Conservation (phyloP, 2,329 filamentous ascomycete species). For the Nothophaeocryptopus gaeumannii region DNA sequence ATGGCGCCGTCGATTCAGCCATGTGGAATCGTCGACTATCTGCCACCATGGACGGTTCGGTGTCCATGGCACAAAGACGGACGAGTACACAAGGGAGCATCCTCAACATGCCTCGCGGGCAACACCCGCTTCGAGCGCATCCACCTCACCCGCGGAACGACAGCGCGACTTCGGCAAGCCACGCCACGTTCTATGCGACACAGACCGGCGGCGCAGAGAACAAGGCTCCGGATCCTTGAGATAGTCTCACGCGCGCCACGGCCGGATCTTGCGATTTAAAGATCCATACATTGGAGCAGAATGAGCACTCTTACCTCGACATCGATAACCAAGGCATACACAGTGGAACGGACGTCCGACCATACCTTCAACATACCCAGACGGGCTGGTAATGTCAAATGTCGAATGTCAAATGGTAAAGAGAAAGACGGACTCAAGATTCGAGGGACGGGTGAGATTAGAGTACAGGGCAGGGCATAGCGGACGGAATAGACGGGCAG, state of each 20-base stretch:
- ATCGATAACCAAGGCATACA: background rate
- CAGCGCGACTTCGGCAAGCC: slow-evolving; percentile 5
- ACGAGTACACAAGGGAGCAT: slow-evolving; percentile 2
- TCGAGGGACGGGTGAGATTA: no score
- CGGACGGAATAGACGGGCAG: no score
- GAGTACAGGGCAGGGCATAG: no score
- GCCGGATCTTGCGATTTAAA: no score
- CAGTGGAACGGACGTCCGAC: background rate
- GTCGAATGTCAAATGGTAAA: background rate
- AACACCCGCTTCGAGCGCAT: slow-evolving; percentile 14
- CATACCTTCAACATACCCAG: background rate
- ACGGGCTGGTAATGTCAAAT: background rate
- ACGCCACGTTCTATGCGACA: slow-evolving; percentile 6
- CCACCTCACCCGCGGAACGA: slow-evolving; percentile 2
- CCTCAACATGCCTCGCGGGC: slow-evolving; percentile 4
- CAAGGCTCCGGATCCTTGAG: background rate
- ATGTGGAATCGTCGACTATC: slow-evolving; percentile 10
- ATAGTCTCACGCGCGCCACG: background rate
- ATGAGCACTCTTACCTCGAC: background rate
- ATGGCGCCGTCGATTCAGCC: slow-evolving; percentile 7
- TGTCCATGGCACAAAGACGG: background rate
- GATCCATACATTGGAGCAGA: no score
- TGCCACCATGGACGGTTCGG: slow-evolving; percentile 6
- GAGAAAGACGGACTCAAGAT: no score
- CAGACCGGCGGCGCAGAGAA: background rate